Base-by-base conservation (phyloP, 169 alveolate genomes). In the Hepatocystis sp. region DNA sequence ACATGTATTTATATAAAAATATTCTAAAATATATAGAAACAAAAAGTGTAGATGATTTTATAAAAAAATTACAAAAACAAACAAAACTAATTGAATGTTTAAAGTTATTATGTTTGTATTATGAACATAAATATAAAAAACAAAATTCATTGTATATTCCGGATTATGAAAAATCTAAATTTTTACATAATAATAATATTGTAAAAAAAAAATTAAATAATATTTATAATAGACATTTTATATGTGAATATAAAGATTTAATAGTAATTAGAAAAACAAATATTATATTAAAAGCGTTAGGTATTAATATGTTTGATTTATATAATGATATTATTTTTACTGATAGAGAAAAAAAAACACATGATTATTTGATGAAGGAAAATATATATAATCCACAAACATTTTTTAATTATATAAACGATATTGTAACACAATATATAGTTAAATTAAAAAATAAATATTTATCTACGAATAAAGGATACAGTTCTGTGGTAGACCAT, bases 281-380 rank as follows among this genome's bases (percentile, higher is more conserved):
- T 52, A 81, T 81, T 19, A 19, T 81, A 21, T 42, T 81, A 8
- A 81, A 81, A 55, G 55, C 89, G 1, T 27, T 81, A 39, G 89
- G 89, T 10, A 49, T 64, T 27, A 81, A 81, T 36, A 81, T 81
- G 89, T 60, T 61, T 21, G 89, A 81, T 32, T 30, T 81, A 44
- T 81, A 81, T 42, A 81, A 81, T 51, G 84, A 81, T 47, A 61
- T 81, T 11, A 52, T 81, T 49, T 81, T 49, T 39, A 49, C 67
- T 4, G 89, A 81, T 19, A 61, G 89, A 32, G 89, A 81, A 30
- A 47, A 81, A 53, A 81, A 81, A 42, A 32, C 89, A 36, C 89
- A 81, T 51, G 89, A 63, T 21, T 81, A 81, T 81, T 81, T 81
- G 56, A 81, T 81, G 81, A 81, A 81, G 46, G 84, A 64, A 30